These are phyloP conservation scores for Aquilaria yunnanensis DNA, from an alignment of 345 rosid species.

Conservation along the genomic window DNA sequence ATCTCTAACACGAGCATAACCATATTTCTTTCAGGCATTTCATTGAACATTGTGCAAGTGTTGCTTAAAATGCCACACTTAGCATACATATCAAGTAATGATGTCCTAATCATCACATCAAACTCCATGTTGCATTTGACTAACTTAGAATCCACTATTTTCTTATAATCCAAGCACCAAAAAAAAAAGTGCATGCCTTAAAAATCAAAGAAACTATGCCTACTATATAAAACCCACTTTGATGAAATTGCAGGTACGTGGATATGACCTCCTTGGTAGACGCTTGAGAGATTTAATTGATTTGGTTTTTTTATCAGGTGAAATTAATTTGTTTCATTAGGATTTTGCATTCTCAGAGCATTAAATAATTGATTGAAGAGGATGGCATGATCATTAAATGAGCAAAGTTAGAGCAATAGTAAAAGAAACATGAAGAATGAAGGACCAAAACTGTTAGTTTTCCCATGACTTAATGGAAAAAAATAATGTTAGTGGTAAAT, in stretches of 20 bases:
- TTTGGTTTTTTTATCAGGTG: constrained; percentile 25
- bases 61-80: constrained; percentile 30
- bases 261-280: constrained; percentile 33
- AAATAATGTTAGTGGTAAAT: too few relatives aligned
- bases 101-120: constrained; percentile 43
- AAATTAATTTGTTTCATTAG: constrained; percentile 24
- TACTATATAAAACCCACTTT: constrained; percentile 25
- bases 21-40: constrained; percentile 61
- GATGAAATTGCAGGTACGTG: constrained; percentile 35
- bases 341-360: too few relatives aligned
- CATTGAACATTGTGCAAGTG: constrained; percentile 55
- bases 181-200: constrained; percentile 47
- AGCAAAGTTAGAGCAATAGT: too few relatives aligned
- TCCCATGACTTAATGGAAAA: too few relatives aligned
- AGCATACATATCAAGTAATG: constrained; percentile 8
- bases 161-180: constrained; percentile 21
- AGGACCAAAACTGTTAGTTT: too few relatives aligned
- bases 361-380: too few relatives aligned
- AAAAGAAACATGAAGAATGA: too few relatives aligned
- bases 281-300: constrained; percentile 27
- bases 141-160: constrained; percentile 48
- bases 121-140: constrained; percentile 36
- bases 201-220: constrained; percentile 50
- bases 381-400: too few relatives aligned
- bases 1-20: constrained; percentile 42